A percentile compares a stretch with the other conserved stretches of the same genome.
Evolutionary conservation across 345 rosid species (phyloP).

Genomic region (Gynandropsis gynandra): DNA sequence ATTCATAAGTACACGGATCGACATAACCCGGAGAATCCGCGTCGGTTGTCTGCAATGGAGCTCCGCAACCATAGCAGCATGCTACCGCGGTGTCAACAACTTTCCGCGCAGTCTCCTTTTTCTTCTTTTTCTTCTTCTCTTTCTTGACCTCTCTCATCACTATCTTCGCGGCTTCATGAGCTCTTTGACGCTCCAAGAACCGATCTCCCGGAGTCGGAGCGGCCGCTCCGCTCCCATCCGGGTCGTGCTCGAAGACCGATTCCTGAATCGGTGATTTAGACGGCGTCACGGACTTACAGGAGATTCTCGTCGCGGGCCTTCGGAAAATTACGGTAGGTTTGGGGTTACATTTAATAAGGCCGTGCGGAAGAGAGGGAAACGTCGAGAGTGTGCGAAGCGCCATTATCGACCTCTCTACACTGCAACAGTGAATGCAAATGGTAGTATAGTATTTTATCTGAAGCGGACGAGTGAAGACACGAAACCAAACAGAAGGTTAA

Average conservation of each 20-base stretch:
- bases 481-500: not conserved
- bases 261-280: conserved; percentile 13
- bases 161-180: conserved; percentile 46
- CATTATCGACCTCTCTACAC: conserved; percentile 30
- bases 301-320: conserved; percentile 19
- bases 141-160: conserved; percentile 43
- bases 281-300: conserved; percentile 35
- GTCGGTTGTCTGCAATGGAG: conserved; percentile 80
- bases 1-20: conserved; percentile 48
- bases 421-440: too few relatives aligned
- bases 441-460: conserved; percentile 3
- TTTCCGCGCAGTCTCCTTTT: conserved; percentile 34
- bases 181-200: conserved; percentile 55
- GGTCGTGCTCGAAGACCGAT: conserved; percentile 24
- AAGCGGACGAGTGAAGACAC: not conserved
- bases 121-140: conserved; percentile 33
- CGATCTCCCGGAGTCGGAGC: conserved; percentile 67
- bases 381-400: conserved; percentile 51
- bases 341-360: conserved; percentile 25
- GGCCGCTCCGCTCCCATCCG: conserved; percentile 65
- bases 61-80: conserved; percentile 88
- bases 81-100: conserved; percentile 35
- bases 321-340: conserved; percentile 24
- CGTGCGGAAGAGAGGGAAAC: conserved; percentile 42
- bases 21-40: conserved; percentile 77